Base-by-base conservation (phyloP, 345 rosid species). In the Camelina sativa region DNA sequence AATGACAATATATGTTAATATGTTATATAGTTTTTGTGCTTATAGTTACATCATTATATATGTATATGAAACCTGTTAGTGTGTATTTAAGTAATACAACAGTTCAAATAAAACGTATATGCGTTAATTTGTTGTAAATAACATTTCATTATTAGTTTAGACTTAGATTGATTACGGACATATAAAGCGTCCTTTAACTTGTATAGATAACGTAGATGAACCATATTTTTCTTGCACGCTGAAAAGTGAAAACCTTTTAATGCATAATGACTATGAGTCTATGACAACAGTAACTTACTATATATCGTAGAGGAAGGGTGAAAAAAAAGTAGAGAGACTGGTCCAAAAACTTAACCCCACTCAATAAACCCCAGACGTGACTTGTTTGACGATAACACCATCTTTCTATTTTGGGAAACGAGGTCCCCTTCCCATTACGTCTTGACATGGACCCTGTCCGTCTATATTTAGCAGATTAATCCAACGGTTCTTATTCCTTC, bases 401-500 rank as follows among this genome's bases (percentile, higher is more conserved):
- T 71, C 62, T 77, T 77, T 77, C 80, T 71, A 71, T 77, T 77
- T 77, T 57, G 1, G 67, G 80, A 6, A 48, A 65, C 13, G 11
- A 40, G 72, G 80, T 71, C 80, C 76, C 41, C 30, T 71, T 65
- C 80, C 50, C 80, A 77, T 77, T 57, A 65, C 20, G 67, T 57
- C 62, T 77, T 77, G 76, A 77, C 37, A 57, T 77, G 67, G 76
- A 77, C 80, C 76, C 54, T 65, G 72, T 71, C 67, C 43, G 62
- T 52, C 80, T 77, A 71, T 50, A 10, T 40, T 40, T 58, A 77
- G 80, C 17, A 77, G 5, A 17, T 71, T 28, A 38, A 77, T 77
- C 80, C 10, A 28, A 77, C 76, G 76, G 67, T 50, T 48, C 55
- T 44, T 48, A n/a, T 12, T 40, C 13, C 17, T 48, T 77, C 61